Base-by-base conservation (phyloP, 202 grass and related monocot genomes). In the Zizania palustris region DNA sequence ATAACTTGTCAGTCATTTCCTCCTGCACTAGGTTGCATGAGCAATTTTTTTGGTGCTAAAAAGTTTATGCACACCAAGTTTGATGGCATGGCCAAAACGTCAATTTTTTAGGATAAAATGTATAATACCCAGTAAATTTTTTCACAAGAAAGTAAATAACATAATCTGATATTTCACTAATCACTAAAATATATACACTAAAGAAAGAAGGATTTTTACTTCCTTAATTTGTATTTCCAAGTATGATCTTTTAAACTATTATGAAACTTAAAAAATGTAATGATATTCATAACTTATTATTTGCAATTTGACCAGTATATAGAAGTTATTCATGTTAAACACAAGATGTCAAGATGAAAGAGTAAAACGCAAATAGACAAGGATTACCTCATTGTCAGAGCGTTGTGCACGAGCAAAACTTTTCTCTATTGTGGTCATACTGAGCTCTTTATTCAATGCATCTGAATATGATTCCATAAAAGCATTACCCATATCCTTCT, bases 401-500 rank as follows among this genome's bases (percentile, higher is more conserved):
- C 36, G 73, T 11, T 78, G 85, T 44, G 85, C 83, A 51, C 85
- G 85, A 61, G 89, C 71, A 45, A 98, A 98, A 63, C 87, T 98
- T 85, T 87, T 92, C 67, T 90, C 85, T 13, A 98, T 80, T 68
- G 80, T 92, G 37, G 89, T 92, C 63, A 49, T 84, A 80, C 80
- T 90, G 64, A 95, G 73, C 72, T 98, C 91, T 71, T 98, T 76
- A 78, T 85, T 98, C 75, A 98, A 74, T 81, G 80, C 91, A 88
- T 95, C 85, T 75, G 95, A 92, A 83, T 98, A 98, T 42, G 83
- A 92, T 18, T 92, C 80, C 85, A 95, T 90, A 61, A 95, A 98
- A 83, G 64, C 63, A 76, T 83, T 77, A 53, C 62, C 83, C 64
- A 64, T 70, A 69, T 85, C 80, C 35, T 90, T 75, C 37, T 84